Base-by-base conservation (phyloP, 495 filamentous ascomycete species). In the Neurospora sp. region DNA sequence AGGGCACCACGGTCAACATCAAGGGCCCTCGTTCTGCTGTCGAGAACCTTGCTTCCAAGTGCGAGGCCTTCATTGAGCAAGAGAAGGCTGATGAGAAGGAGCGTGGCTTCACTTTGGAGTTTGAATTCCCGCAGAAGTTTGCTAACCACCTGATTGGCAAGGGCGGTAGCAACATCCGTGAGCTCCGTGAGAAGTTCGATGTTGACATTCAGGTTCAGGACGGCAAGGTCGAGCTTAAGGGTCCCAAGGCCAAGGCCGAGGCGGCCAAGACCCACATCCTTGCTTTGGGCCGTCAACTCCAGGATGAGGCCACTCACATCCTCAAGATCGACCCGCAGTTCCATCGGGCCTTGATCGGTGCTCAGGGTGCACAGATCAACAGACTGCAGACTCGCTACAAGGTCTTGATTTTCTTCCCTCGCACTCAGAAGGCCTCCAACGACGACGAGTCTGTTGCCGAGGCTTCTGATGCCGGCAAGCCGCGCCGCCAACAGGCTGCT, bases 181-280 rank as follows among this genome's bases (percentile, higher is more conserved):
- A 96, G 78, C 85, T 97, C n/a, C 92, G 94, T 20, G 96, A 98
- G 40, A 93, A 96, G 79, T 97, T 96, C 76, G 96, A 98, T 79
- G 96, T 99, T 40, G 96, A 98, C 61, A 98, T 99, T 76, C 92
- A 96, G 78, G 89, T 98, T 41, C 92, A 97, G 61, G 86, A 90
- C 72, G 88, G 89, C 31, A 85, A 85, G 73, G 87, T 89, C n/a
- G 85, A 87, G 72, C 82, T 90, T 14, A 89, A 86, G 74, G 89
- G 88, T 45, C 86, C 88, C 39, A 85, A 86, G 77, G 86, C 86
- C 44, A 88, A 89, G 84, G 93, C 94, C 8, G 93, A 97, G 78
- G 91, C 89, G 37, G 92, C 92, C 74, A 94, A 90, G 79, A 77
- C 88, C 37, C 89, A 94, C 74, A 96, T 98, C 78, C 80, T 89